Conservation (phyloP, 1,139 yeast species). For the Groenewaldozyma sp. region DNA sequence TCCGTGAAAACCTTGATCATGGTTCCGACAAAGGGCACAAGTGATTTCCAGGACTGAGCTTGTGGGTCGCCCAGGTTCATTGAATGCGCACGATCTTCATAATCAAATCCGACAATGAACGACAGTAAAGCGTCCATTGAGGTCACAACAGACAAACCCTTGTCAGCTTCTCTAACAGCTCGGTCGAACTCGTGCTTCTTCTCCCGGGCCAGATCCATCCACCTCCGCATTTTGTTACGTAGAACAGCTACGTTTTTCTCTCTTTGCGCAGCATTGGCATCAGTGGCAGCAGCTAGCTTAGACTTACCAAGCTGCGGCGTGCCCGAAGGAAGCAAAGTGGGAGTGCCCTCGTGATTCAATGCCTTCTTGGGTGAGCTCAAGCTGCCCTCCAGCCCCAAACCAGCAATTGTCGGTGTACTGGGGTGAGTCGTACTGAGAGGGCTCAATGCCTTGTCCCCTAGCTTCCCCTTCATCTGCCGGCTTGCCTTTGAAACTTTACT, state of each 20-base stretch:
- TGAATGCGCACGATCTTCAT: slow-evolving; percentile 30
- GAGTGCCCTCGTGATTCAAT: not conserved
- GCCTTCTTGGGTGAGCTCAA: not conserved
- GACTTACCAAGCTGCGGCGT: not conserved
- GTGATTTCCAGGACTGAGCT: slow-evolving; percentile 30
- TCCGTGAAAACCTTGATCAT: slow-evolving; percentile 21
- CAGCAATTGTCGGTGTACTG: too few relatives aligned
- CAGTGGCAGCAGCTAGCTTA: slow-evolving; percentile 3
- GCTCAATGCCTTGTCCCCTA: too few relatives aligned
- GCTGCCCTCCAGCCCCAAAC: too few relatives aligned
- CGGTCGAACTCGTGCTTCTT: slow-evolving; percentile 31
- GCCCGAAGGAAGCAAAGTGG: not conserved
- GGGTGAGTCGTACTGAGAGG: too few relatives aligned
- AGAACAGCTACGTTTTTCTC: slow-evolving; percentile 20
- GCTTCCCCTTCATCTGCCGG: too few relatives aligned
- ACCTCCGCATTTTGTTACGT: slow-evolving; percentile 22
- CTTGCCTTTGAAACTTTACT: not conserved
- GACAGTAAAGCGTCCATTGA: slow-evolving; percentile 31
- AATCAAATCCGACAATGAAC: slow-evolving; percentile 33
- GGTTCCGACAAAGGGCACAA: slow-evolving; percentile 29
- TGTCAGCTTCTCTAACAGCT: slow-evolving; percentile 18
- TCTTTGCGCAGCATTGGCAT: slow-evolving; percentile 16
- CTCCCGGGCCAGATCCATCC: slow-evolving; percentile 28
- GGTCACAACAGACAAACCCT: slow-evolving; percentile 24
- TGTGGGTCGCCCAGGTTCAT: slow-evolving; percentile 20